Conservation (phyloP, 108 stramenopile genomes). For the Pinguiococcus pyrenoidosus region DNA sequence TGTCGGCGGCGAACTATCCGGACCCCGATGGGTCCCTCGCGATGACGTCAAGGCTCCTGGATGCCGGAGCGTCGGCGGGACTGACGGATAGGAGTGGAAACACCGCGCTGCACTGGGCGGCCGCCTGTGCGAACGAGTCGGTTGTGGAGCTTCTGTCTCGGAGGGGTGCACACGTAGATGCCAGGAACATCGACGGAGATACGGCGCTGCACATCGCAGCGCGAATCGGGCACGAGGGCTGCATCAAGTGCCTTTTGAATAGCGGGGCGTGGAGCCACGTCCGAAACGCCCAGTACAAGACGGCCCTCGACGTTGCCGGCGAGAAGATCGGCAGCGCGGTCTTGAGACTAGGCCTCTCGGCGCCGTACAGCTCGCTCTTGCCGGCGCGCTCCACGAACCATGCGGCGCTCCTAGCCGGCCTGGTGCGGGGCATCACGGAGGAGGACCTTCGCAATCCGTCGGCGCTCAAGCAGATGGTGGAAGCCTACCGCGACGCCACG, state of each 20-base stretch:
- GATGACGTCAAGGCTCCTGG: no score
- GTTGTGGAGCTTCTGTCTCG: not conserved
- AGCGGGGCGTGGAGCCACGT: not conserved
- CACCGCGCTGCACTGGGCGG: constrained; percentile 4
- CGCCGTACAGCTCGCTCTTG: no score
- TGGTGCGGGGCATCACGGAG: no score
- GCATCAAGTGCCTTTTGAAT: not conserved
- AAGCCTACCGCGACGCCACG: no score
- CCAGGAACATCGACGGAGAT: not conserved
- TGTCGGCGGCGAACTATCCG: no score
- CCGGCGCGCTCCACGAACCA: no score
- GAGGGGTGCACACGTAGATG: not conserved
- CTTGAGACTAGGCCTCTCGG: no score
- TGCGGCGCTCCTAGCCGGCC: no score
- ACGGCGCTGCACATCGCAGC: constrained; percentile 11
- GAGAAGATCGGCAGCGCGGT: not conserved
- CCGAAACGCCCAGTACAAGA: not conserved
- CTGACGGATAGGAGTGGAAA: not conserved
- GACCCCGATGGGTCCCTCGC: no score
- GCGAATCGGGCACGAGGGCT: not conserved
- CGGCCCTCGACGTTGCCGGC: constrained; percentile 10
- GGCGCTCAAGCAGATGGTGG: no score
- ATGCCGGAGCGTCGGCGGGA: constrained; percentile 1
- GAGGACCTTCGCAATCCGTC: no score
- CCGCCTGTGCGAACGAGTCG: not conserved